Conservation (phyloP, 352 stramenopile genomes). For the Phytophthora boehmeriae region DNA sequence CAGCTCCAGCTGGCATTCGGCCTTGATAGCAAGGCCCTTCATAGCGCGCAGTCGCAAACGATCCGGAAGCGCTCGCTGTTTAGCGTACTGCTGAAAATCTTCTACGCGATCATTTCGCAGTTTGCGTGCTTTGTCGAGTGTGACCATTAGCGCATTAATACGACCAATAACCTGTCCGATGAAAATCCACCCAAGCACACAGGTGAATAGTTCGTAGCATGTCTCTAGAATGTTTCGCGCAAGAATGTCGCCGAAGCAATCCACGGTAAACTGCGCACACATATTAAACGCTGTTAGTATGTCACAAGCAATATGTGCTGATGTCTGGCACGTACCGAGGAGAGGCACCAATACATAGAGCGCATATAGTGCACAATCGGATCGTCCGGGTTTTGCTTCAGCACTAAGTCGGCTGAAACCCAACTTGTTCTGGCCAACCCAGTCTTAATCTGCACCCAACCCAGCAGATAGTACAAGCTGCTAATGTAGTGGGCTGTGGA, state of each 20-base stretch:
- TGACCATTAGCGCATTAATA: slow-evolving; percentile 76
- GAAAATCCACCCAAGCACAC: slow-evolving; percentile 78
- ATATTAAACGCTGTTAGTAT: background rate
- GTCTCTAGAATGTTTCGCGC: slow-evolving; percentile 69
- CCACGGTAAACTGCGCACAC: slow-evolving; percentile 65
- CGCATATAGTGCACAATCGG: slow-evolving; percentile 69
- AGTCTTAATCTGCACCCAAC: slow-evolving; percentile 41
- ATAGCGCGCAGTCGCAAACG: slow-evolving; percentile 48
- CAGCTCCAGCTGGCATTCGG: slow-evolving; percentile 52
- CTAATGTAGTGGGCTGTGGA: slow-evolving; percentile 58
- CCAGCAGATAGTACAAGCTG: slow-evolving; percentile 58
- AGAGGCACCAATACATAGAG: slow-evolving; percentile 81
- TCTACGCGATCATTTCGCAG: slow-evolving; percentile 55
- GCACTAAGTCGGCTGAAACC: slow-evolving; percentile 60
- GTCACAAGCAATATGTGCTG: background rate
- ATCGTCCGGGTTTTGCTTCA: slow-evolving; percentile 57
- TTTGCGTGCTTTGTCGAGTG: slow-evolving; percentile 63
- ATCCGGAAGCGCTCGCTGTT: slow-evolving; percentile 50
- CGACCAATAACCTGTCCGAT: slow-evolving; percentile 73
- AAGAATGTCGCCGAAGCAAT: slow-evolving; percentile 77
- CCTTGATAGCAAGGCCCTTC: slow-evolving; percentile 62
- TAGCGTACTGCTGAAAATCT: slow-evolving; percentile 76
- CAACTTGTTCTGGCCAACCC: slow-evolving; percentile 48
- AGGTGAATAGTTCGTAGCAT: slow-evolving; percentile 63
- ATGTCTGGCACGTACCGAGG: slow-evolving; percentile 44